Evolutionary conservation across 1,284 basidiomycete species (phyloP), one percentile per base, ranked within the genome.

Genomic region (Marasmius tenuissimus): DNA sequence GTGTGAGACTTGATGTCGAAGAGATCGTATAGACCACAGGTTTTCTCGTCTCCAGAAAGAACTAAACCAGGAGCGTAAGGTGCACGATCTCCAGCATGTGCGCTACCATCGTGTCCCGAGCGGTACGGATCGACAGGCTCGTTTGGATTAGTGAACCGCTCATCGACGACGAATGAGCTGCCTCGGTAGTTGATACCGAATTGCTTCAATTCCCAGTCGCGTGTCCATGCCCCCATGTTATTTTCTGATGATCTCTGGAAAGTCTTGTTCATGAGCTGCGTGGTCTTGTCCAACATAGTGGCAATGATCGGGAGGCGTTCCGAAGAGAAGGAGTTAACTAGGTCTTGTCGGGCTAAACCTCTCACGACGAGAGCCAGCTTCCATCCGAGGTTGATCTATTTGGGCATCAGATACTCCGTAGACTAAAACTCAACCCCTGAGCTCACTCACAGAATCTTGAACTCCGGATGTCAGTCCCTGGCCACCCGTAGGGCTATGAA

Each of bases 271-370:
- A 68, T 63, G 2, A 70, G 60, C 48, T 64, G 59, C 42, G 65
- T 68, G 34, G 66, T 69, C 49, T 66, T 57, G 57, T 68, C 60
- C 38, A 69, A 63, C 64, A 80, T 79, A 53, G 76, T 71, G 0
- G 74, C 70, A 34, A 79, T 73, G n/a, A 79, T 73, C 0, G 77
- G 78, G 9, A 75, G 60, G 22, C 76, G 79, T 49, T 79, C 78
- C 3, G 65, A 37, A 9, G 67, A 70, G 59, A 78, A 77, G 0
- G 77, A 72, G 4, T 72, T 67, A 0, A 80, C 71, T 16, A 80
- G 70, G 2, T 67, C 62, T 0, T 40, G 20, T 0, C 72, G 65
- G 4, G 79, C 69, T 37, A 72, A 62, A 4, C 71, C 70, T 35
- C 76, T 75, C 37, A 72, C 58, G 33, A 78, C 77, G 7, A 78